Base-by-base conservation (phyloP, 208 protist species). In the Leishmania tarentolae region DNA sequence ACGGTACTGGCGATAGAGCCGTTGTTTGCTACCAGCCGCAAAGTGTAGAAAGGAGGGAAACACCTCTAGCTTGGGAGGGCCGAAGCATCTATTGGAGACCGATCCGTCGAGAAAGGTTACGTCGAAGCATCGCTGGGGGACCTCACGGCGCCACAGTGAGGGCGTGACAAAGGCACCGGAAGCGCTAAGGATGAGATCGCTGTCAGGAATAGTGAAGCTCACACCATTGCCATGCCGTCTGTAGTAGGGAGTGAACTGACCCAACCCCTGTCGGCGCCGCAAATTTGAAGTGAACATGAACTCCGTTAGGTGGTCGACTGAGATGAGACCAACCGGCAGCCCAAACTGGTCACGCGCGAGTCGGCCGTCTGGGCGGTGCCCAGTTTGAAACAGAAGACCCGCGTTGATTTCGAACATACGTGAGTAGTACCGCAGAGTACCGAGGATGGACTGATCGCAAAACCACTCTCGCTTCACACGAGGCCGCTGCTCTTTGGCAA, bases 361-460 rank as follows among this genome's bases (percentile, higher is more conserved):
- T 35, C 15, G 0, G 28, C 71, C 71, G 3, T 75, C 71, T 40
- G 24, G 3, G n/a, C 31, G 28, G 71, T 59, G 71, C 28, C 71
- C 71, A 52, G 28, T 56, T 19, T 53, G 46, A 11, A 75, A n/a
- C 52, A 86, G 66, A 44, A 86, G 78, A 28, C 74, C 78, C 8
- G 74, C 56, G 31, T 81, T 76, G 42, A 79, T 65, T 70, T 86
- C 83, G 57, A 78, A 86, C 74, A 80, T 76, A 59, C 83, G 83
- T 37, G 63, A 78, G 21, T 78, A 75, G 37, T 52, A 37, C 35
- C 78, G 76, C 56, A 86, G 52, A 11, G 52, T 52, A 13, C 74
- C 72, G 69, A 80, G 59, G 28, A 86, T 79, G 9, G 83, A 86
- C 78, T 86, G 83, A 68, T 86, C 83, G 61, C 83, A 86, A 44